Evolutionary conservation across 768 basidiomycete species (phyloP).

Genomic region (Kwoniella dejecticola): DNA sequence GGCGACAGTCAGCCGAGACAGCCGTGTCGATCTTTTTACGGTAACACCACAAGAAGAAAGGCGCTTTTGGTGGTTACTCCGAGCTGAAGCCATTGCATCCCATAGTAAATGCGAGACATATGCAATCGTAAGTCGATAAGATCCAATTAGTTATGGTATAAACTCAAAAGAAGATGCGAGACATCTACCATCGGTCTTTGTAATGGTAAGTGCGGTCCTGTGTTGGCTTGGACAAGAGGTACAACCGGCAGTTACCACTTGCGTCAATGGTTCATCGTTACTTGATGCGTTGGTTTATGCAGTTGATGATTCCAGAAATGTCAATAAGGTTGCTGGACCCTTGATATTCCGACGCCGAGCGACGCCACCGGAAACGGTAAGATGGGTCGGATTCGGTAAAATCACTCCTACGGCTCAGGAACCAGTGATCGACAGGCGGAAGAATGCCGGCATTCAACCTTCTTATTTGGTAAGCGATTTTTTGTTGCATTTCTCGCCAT

Average conservation of each 20-base stretch:
- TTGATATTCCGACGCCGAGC: neutral
- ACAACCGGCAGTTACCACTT: neutral
- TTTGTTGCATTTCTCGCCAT: neutral
- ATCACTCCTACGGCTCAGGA: neutral
- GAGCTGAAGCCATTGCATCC: too few species aligned
- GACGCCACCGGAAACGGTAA: constrained; percentile 3
- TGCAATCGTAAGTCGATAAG: neutral
- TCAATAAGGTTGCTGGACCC: neutral
- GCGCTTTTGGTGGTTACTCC: too few species aligned
- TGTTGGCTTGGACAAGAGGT: neutral
- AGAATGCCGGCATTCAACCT: neutral
- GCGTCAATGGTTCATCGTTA: neutral
- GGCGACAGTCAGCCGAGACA: too few species aligned
- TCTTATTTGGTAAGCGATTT: neutral
- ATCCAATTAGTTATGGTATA: neutral
- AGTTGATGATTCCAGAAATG: neutral
- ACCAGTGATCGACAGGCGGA: neutral
- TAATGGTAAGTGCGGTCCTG: neutral
- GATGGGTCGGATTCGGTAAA: neutral
- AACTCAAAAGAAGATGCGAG: neutral
- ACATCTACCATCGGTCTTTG: neutral
- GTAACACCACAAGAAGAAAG: too few species aligned
- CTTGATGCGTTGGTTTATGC: neutral
- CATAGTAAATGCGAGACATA: constrained; percentile 3
- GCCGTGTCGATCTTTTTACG: too few species aligned